Conservation (phyloP, 2,329 filamentous ascomycete species). For the Alternaria brassicae region DNA sequence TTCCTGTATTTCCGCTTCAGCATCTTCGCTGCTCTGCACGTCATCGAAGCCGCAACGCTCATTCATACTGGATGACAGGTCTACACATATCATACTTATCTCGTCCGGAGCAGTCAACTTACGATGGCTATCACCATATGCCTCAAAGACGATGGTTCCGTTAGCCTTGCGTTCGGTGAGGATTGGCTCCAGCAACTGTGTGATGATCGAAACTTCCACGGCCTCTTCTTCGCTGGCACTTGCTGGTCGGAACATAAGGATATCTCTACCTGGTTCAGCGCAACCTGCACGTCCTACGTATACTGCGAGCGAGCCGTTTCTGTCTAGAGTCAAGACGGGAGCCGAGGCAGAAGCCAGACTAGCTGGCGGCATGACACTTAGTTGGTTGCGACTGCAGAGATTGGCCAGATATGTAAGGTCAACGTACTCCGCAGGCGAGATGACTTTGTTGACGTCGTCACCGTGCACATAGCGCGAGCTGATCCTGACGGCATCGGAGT, state of each 20-base stretch:
- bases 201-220: constrained; percentile 46
- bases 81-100: constrained; percentile 46
- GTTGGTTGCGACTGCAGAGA: constrained; percentile 37
- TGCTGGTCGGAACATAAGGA: constrained; percentile 44
- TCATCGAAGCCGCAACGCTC: constrained; percentile 40
- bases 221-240: constrained; percentile 32
- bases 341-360: constrained; percentile 36
- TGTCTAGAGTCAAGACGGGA: constrained; percentile 47
- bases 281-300: constrained; percentile 48
- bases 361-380: constrained; percentile 40
- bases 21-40: constrained; percentile 30
- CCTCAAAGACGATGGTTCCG: constrained; percentile 45
- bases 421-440: not conserved
- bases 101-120: constrained; percentile 44
- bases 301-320: constrained; percentile 43
- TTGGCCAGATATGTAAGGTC: not conserved
- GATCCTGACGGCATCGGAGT: not conserved
- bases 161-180: constrained; percentile 39
- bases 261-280: constrained; percentile 41
- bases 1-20: not conserved
- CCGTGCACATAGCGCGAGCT: not conserved
- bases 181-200: constrained; percentile 46
- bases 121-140: constrained; percentile 39
- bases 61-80: constrained; percentile 46
- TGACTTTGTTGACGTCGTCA: not conserved